phyloP scores from a whole-genome alignment of 805 yeast genomes.

The Cyberlindnera mycetangii region DNA sequence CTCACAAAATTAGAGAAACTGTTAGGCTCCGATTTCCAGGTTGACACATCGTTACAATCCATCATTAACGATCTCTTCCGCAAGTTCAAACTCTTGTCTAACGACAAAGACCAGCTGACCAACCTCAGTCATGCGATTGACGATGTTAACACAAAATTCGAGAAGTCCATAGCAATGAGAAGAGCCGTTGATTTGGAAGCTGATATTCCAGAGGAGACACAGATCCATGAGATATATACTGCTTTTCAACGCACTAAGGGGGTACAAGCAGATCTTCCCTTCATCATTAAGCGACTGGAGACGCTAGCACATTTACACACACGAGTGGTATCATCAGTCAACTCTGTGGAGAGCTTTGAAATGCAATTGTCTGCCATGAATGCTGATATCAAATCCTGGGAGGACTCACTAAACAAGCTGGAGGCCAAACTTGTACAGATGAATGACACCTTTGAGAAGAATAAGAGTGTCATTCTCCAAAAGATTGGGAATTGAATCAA shows the following conservation, averaged over 20 bases:
- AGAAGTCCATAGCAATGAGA: constrained; percentile 25
- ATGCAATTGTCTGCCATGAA: constrained; percentile 19
- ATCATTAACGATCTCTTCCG: constrained; percentile 31
- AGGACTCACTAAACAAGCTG: constrained; percentile 19
- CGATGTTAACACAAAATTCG: constrained; percentile 28
- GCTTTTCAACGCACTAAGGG: constrained; percentile 18
- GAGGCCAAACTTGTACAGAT: constrained; percentile 24
- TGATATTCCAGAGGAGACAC: constrained; percentile 22
- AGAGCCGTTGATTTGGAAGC: constrained; percentile 19
- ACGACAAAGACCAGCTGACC: constrained; percentile 24
- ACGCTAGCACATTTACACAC: constrained; percentile 27
- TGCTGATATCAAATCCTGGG: constrained; percentile 30
- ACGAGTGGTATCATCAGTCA: constrained; percentile 17
- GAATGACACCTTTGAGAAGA: constrained; percentile 18
- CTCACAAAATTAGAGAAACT: constrained; percentile 18
- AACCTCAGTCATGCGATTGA: constrained; percentile 23
- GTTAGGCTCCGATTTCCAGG: constrained; percentile 17
- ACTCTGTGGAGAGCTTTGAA: constrained; percentile 23
- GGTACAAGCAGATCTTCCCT: constrained; percentile 27
- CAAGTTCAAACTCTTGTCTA: constrained; percentile 27
- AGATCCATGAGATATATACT: constrained; percentile 27
- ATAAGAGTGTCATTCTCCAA: constrained; percentile 6
- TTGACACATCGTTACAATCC: constrained; percentile 23
- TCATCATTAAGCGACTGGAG: constrained; percentile 27
- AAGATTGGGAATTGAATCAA: background rate